Base-by-base conservation (phyloP, 1,284 basidiomycete species). In the Apiotrichum gamsii region DNA sequence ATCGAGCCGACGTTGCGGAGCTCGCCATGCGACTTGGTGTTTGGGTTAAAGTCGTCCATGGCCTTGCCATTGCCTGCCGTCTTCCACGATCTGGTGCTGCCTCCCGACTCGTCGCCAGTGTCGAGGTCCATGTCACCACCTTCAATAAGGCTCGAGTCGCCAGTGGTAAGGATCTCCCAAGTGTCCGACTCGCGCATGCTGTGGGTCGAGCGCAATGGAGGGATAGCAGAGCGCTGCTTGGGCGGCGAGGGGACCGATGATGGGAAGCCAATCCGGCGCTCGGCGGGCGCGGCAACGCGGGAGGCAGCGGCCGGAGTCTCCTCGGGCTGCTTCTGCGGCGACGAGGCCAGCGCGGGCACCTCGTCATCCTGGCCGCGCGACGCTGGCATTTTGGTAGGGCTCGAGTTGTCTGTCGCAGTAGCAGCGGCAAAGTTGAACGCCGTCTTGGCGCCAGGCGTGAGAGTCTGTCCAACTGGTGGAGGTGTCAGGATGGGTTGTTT, bases 141-240 rank as follows among this genome's bases (percentile, higher is more conserved):
- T 8, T 45, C 43, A 13, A 47, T 25, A 3, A 71, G 35, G 42
- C 65, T 68, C 13, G 69, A 65, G 21, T 58, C 59, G 24, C 56
- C 59, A 5, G 54, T 57, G 1, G 59, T 60, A 1, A 71, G 47
- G 2, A 69, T 58, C 37, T 68, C 63, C 69, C 69, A 71, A 1
- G 49, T 48, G 4, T 67, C 65, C 5, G 50, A 45, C n/a, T 28
- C 35, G 14, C 43, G 39, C 10, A 34, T 36, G 3, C n/a, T 20
- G 8, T 21, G 34, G 11, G 10, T 35, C 20, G n/a, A n/a, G n/a
- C n/a, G 19, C 34, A 21, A 20, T 35, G 19, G 34, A 35, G 5
- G 34, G 34, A n/a, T n/a, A n/a, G n/a, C n/a, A n/a, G n/a, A n/a
- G n/a, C n/a, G n/a, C n/a, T n/a, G n/a, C n/a, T n/a, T n/a, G 6